phyloP scores from a whole-genome alignment of 805 yeast species.

The Myxozyma kluyveri region DNA sequence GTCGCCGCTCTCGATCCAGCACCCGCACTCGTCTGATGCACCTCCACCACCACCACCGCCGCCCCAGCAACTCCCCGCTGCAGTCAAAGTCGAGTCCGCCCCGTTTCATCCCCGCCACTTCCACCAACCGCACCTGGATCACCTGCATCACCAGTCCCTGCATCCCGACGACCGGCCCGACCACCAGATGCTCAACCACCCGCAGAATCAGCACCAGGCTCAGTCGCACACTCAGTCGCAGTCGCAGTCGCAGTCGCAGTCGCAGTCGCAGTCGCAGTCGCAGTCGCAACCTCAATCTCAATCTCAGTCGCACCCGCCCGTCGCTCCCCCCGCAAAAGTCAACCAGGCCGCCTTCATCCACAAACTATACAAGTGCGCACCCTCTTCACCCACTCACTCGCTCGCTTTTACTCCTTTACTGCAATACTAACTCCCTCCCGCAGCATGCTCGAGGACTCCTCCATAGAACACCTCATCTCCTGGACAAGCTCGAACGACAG shows the following conservation, averaged over 20 bases:
- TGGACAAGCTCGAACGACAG: slow-evolving; percentile 74
- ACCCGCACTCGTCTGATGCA: neutral
- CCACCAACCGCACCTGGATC: neutral
- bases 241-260: slow-evolving; percentile 1
- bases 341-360: slow-evolving; percentile 73
- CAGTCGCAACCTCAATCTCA: neutral
- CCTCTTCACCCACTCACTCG: neutral
- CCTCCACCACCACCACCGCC: neutral
- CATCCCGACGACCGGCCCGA: neutral
- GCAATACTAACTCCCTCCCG: slow-evolving; percentile 6
- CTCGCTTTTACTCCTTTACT: neutral
- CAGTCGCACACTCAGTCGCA: neutral
- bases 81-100: no score
- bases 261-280: neutral
- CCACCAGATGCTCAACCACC: slow-evolving; percentile 5
- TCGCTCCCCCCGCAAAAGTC: slow-evolving; percentile 32
- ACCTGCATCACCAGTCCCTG: neutral
- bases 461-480: slow-evolving; percentile 73
- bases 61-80: slow-evolving; percentile 3
- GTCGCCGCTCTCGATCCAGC: neutral
- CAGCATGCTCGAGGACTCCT: slow-evolving; percentile 79
- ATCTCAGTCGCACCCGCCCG: neutral
- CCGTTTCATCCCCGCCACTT: neutral
- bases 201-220: neutral
- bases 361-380: slow-evolving; percentile 57